phyloP scores from a whole-genome alignment of 179 eudicot genomes.

The Corrigiola litoralis region DNA sequence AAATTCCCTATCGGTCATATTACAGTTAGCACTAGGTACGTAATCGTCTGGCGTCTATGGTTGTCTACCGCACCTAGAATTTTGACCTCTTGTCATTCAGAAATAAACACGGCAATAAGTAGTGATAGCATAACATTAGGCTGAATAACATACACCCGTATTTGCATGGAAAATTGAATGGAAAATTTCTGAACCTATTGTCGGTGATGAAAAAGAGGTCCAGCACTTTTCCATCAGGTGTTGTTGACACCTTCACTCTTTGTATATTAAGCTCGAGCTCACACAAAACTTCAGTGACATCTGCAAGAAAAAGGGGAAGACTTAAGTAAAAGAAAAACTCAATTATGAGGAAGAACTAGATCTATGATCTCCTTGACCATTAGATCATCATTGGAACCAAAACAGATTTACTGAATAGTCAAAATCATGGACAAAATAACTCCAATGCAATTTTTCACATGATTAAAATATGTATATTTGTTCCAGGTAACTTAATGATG shows the following conservation, averaged over 20 bases:
- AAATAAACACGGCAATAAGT: no score
- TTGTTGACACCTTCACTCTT: slow-evolving; percentile 87
- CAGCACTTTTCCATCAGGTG: slow-evolving; percentile 87
- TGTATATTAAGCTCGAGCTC: slow-evolving; percentile 80
- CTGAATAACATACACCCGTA: background rate
- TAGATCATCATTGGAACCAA: no score
- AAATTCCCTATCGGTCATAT: no score
- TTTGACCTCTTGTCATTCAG: no score
- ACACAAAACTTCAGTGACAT: slow-evolving; percentile 71
- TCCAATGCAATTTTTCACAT: no score
- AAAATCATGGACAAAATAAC: no score
- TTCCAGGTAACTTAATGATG: no score
- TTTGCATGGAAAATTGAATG: background rate
- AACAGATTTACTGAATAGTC: no score
- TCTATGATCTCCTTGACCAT: background rate
- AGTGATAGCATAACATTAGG: background rate
- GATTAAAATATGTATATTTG: no score
- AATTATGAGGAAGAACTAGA: background rate
- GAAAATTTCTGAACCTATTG: slow-evolving; percentile 47
- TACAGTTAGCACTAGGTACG: no score
- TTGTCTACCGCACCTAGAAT: no score
- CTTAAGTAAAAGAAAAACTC: slow-evolving; percentile 3
- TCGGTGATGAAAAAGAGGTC: slow-evolving; percentile 88
- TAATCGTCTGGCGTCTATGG: no score
- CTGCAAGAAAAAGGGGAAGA: slow-evolving; percentile 33